Percentiles rank a stretch among this genome's conserved stretches.
These are phyloP conservation scores for Tylopilus plumbeoviolaceoides DNA, from an alignment of 768 basidiomycete species.

Conservation along the genomic window DNA sequence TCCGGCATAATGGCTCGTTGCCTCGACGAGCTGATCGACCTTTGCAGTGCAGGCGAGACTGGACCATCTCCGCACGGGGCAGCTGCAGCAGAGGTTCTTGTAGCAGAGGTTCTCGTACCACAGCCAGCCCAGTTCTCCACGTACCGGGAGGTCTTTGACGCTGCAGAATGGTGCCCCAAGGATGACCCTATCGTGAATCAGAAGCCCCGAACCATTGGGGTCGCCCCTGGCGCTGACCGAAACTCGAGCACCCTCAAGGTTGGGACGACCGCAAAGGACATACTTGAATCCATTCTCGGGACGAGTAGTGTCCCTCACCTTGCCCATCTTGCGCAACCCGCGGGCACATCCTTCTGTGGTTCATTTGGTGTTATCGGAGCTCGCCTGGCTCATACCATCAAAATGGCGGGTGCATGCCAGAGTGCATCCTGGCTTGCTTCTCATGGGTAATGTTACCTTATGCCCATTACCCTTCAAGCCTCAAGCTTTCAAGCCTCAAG, in stretches of 20 bases:
- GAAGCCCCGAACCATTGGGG: conserved; percentile 23
- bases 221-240: conserved; percentile 27
- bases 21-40: conserved; percentile 19
- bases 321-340: conserved; percentile 5
- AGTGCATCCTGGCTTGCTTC: conserved; percentile 20
- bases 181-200: conserved; percentile 30
- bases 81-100: conserved; percentile 4
- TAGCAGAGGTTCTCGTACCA: conserved; percentile 12
- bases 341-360: conserved; percentile 23
- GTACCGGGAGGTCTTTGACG: conserved; percentile 10
- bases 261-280: conserved; percentile 22
- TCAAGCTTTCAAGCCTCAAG: neutral
- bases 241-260: neutral
- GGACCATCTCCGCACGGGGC: neutral
- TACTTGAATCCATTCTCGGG: conserved; percentile 27
- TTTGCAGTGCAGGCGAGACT: conserved; percentile 2
- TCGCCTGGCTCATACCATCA: conserved; percentile 21
- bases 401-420: conserved; percentile 14
- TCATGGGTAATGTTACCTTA: conserved; percentile 11
- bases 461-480: neutral
- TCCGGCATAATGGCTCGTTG: conserved; percentile 13
- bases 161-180: conserved; percentile 27
- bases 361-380: conserved; percentile 23
- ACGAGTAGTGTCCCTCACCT: conserved; percentile 5
- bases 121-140: conserved; percentile 9